phyloP scores from a whole-genome alignment of 768 basidiomycete genomes.

The Leucosporidium creatinivorum region DNA sequence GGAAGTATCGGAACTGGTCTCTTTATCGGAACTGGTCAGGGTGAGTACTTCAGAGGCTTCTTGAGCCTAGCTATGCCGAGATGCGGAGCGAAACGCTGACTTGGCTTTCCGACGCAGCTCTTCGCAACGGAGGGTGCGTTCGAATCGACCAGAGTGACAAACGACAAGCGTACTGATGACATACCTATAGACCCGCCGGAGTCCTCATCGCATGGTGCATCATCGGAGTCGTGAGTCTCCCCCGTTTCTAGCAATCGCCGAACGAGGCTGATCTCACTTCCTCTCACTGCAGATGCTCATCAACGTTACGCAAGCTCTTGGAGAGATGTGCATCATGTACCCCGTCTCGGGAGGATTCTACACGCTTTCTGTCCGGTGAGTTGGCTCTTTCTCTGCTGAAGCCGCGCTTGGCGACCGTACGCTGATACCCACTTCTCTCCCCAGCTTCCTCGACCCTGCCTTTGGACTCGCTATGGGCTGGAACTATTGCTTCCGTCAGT shows the following conservation, averaged over 20 bases:
- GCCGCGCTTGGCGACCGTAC: no score
- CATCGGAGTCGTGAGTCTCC: constrained; percentile 21
- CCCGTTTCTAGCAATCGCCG: background rate
- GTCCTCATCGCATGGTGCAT: constrained; percentile 31
- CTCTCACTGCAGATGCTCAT: background rate
- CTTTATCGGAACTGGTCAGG: constrained; percentile 6
- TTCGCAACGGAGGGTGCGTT: no score
- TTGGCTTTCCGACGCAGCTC: no score
- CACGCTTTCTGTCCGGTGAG: constrained; percentile 31
- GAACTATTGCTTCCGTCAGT: constrained; percentile 3
- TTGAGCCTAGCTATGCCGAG: background rate
- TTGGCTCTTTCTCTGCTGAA: no score
- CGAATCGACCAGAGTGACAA: constrained; percentile 15
- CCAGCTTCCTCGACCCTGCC: background rate
- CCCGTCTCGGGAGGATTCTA: constrained; percentile 36
- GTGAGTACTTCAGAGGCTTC: constrained; percentile 10
- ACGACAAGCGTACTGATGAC: no score
- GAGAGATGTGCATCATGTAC: constrained; percentile 34
- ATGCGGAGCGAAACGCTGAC: no score
- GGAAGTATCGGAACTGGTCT: constrained; percentile 40
- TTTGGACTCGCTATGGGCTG: constrained; percentile 36
- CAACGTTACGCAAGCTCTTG: constrained; percentile 34
- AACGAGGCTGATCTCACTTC: background rate
- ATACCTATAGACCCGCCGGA: constrained; percentile 24
- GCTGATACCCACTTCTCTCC: no score